A percentile compares a stretch with the other conserved stretches of the same genome.
phyloP scores from a whole-genome alignment of 345 rosid genomes.

The Trapa bicornis region DNA sequence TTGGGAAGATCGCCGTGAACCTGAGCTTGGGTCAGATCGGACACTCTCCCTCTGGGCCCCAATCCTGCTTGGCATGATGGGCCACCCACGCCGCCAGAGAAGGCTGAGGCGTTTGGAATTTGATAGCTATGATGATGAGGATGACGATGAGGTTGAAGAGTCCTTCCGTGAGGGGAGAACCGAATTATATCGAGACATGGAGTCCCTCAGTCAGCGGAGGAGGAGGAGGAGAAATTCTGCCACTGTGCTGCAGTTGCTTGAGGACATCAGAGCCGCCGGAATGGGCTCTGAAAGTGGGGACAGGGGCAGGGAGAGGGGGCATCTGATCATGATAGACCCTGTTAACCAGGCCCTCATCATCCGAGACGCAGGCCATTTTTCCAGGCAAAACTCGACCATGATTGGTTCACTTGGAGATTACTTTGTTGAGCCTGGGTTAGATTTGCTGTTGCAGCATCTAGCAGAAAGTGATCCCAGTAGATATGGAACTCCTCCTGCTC shows the following conservation, averaged over 20 bases:
- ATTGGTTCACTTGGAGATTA: slow-evolving; percentile 61
- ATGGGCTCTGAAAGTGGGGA: slow-evolving; percentile 49
- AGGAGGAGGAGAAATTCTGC: slow-evolving; percentile 65
- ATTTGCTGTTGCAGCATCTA: slow-evolving; percentile 59
- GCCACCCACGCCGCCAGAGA: slow-evolving; percentile 39
- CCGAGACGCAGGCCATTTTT: slow-evolving; percentile 31
- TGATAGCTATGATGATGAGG: slow-evolving; percentile 43
- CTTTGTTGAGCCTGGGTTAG: slow-evolving; percentile 72
- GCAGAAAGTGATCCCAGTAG: slow-evolving; percentile 63
- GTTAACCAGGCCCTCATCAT: slow-evolving; percentile 44
- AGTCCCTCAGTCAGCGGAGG: slow-evolving; percentile 26
- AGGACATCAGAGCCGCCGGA: slow-evolving; percentile 67
- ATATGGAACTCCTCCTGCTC: slow-evolving; percentile 80
- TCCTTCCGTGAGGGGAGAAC: slow-evolving; percentile 32
- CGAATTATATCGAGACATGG: slow-evolving; percentile 46
- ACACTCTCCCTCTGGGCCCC: slow-evolving; percentile 81
- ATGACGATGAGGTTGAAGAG: slow-evolving; percentile 28
- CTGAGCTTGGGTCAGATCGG: slow-evolving; percentile 60
- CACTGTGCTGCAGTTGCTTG: slow-evolving; percentile 62
- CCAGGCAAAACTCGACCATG: slow-evolving; percentile 29
- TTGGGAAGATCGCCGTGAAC: slow-evolving; percentile 10
- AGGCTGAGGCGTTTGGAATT: slow-evolving; percentile 42
- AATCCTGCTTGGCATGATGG: slow-evolving; percentile 76
- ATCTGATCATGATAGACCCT: slow-evolving; percentile 46
- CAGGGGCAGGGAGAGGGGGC: slow-evolving; percentile 29